These are phyloP conservation scores for Mycena galopus DNA, from an alignment of 768 basidiomycete genomes.

Conservation along the genomic window DNA sequence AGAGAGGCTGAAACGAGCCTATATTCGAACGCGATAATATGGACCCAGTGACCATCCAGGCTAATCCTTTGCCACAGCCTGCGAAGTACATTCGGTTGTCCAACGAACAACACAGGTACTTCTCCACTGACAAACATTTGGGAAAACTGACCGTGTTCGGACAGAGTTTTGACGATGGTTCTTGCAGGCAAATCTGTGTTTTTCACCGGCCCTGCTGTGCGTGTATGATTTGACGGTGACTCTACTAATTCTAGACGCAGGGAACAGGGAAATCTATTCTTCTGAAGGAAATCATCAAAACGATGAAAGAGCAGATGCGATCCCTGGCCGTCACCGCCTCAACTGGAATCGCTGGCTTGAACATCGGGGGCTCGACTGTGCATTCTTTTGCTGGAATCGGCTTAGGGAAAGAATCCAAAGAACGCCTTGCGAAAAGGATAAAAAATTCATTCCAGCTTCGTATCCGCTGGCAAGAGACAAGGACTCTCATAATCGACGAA, in stretches of 20 bases:
- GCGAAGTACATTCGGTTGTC: constrained; percentile 44
- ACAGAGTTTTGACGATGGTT: constrained; percentile 57
- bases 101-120: constrained; percentile 50
- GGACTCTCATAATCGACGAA: constrained; percentile 80
- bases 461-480: constrained; percentile 64
- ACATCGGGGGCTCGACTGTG: constrained; percentile 78
- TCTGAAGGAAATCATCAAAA: constrained; percentile 68
- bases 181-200: constrained; percentile 72
- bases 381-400: constrained; percentile 79
- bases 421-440: constrained; percentile 56
- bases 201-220: constrained; percentile 83
- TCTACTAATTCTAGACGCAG: not conserved
- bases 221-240: constrained; percentile 3
- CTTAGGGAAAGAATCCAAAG: constrained; percentile 63
- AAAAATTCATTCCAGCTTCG: constrained; percentile 32
- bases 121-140: too few species aligned
- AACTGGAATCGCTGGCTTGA: constrained; percentile 75
- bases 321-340: constrained; percentile 74
- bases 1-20: too few species aligned
- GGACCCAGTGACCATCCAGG: constrained; percentile 10
- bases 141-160: too few species aligned
- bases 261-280: constrained; percentile 83
- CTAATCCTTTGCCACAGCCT: not conserved
- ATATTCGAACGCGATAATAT: not conserved
- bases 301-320: constrained; percentile 49